Evolutionary conservation across 2,329 filamentous ascomycete species (phyloP), one percentile per base, ranked within the genome.

Genomic region (Cladosporium cucumerinum): DNA sequence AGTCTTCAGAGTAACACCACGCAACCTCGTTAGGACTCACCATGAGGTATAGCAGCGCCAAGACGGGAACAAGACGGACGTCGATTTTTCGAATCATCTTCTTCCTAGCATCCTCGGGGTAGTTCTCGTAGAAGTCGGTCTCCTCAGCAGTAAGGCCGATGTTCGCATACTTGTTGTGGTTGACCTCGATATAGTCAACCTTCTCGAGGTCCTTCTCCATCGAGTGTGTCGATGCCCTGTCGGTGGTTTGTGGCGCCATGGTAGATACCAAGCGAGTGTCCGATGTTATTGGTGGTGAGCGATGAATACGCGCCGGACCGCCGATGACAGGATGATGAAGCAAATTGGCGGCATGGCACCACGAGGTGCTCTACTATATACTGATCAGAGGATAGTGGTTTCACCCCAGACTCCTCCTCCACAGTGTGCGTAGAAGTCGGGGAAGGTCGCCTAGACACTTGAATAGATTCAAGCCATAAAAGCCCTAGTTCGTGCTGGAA

Each of bases 61-160:
- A 73, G 18, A 82, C 78, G 0, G 83, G 83, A 8, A 85, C 72
- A 32, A 85, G 75, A 54, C 80, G 77, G 14, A 82, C 66, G 67
- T 85, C 83, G 61, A 78, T 77, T 73, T 84, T 85, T 52, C 79
- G 73, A 8, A 84, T 69, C 28, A 84, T 71, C 64, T 76, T 79
- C 70, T 64, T 67, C 25, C 43, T 48, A 10, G 63, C 61, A 32
- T 69, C 69, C 57, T 68, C 69, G 1, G 67, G 64, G 30, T 66
- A 69, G 36, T 66, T 66, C 3, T 67, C 66, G 30, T 62, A 67
- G 48, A 72, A 72, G n/a, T 66, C 68, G 59, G 69, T 59, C 51
- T 72, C 69, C 16, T 66, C 66, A 8, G 68, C 66, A 1, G 66
- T 66, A 12, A 72, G 43, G 16, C 69, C 70, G 16, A 72, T 66